Evolutionary conservation across 2,329 filamentous ascomycete genomes (phyloP), one percentile per base, ranked within the genome.

Genomic region (Fusarium nodosum): DNA sequence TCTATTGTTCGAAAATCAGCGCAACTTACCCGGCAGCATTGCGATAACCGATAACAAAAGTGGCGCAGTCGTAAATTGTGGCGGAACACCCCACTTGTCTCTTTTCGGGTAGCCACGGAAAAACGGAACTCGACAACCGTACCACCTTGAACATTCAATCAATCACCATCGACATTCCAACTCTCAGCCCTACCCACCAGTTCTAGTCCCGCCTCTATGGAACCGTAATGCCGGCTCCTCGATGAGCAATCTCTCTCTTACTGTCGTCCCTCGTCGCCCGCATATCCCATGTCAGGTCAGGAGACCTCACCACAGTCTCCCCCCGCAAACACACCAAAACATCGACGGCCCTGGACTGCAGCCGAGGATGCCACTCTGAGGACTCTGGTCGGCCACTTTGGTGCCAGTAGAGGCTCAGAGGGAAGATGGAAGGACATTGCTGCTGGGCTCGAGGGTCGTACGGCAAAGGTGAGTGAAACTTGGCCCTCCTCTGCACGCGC

Each of bases 351-450:
- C 39, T 76, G 75, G 75, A 75, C 66, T 33, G 12, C 67, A 24
- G 62, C 66, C 36, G 75, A 76, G 52, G 75, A 76, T 66, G 67
- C 72, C n/a, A 71, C 65, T 44, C 51, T 76, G 30, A 74, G 68
- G 64, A 67, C 63, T 7, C 71, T 75, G 13, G 72, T 76, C n/a
- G 70, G 68, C 26, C 75, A 74, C 13, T 76, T 74, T 60, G 74
- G 74, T 16, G 74, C 74, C 30, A 65, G 70, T 5, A 50, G 74
- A 22, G 75, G 75, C 0, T 66, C 72, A 2, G 72, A 74, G 15
- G 70, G 74, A n/a, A 65, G 68, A 26, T 76, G 75, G 75, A 76
- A 75, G 52, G 74, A 76, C 28, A 74, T 76, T 47, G 65, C 75
- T 18, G 54, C 68, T 7, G 69, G 66, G 8, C 56, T 76, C 13